A percentile compares a stretch with the other conserved stretches of the same genome.
These are phyloP conservation scores for Dispira parvispora DNA, from an alignment of 192 early-diverging fungal genomes.

Conservation along the genomic window DNA sequence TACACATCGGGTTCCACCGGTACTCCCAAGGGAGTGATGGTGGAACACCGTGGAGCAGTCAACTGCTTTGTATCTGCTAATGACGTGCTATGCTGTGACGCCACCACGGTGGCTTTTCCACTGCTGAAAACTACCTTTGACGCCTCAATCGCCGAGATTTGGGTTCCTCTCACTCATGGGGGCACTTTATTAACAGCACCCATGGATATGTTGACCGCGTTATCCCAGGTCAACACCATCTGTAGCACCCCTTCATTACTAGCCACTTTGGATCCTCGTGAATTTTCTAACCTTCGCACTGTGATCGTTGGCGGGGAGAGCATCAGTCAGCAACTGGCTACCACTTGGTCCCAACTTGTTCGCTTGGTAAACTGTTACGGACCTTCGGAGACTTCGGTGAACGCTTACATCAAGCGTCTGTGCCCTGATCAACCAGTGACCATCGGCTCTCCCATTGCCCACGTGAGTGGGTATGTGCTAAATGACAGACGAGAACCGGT, in stretches of 20 bases:
- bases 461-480: constrained; percentile 16
- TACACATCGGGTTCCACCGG: constrained; percentile 11
- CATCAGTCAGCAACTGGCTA: background rate
- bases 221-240: background rate
- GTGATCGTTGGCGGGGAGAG: background rate
- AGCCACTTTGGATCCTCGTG: background rate
- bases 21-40: constrained; percentile 5
- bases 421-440: background rate
- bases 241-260: constrained; percentile 5
- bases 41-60: constrained; percentile 4
- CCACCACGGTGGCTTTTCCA: background rate
- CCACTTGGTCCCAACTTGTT: background rate
- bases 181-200: background rate
- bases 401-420: background rate
- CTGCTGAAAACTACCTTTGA: background rate
- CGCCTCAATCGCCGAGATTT: constrained; percentile 8
- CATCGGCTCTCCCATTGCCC: constrained; percentile 13
- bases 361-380: constrained; percentile 5
- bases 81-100: background rate
- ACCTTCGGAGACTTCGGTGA: background rate
- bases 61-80: background rate
- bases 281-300: background rate
- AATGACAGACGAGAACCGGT: constrained; percentile 13
- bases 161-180: background rate
- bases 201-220: background rate